phyloP scores from a whole-genome alignment of 306 rosid species.

The Lupinus albus region DNA sequence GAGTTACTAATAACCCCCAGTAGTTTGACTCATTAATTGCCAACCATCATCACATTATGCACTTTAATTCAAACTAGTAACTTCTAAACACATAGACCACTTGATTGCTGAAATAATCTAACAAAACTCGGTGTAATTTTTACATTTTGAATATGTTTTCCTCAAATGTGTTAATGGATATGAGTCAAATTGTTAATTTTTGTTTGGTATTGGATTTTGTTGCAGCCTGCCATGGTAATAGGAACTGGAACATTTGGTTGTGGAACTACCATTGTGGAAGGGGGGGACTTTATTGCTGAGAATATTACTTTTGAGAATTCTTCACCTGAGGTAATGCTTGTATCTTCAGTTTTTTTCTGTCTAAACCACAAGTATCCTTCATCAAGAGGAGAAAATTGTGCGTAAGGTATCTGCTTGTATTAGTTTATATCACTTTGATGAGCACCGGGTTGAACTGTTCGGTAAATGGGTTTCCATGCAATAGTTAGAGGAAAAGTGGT shows the following conservation, averaged over 20 bases:
- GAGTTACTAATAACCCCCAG: too few relatives aligned
- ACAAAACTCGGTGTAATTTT: too few relatives aligned
- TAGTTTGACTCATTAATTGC: too few relatives aligned
- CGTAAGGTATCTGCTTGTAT: background rate
- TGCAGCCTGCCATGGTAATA: constrained; percentile 70
- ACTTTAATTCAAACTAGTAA: too few relatives aligned
- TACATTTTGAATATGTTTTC: too few relatives aligned
- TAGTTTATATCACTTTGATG: too few relatives aligned
- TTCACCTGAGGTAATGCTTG: constrained; percentile 65
- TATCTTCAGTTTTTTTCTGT: too few relatives aligned
- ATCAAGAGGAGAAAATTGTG: background rate
- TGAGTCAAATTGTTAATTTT: background rate
- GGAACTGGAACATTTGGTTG: constrained; percentile 99
- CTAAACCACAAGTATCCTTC: too few relatives aligned
- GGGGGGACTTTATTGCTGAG: constrained; percentile 98
- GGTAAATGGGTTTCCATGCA: constrained; percentile 3
- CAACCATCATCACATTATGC: too few relatives aligned
- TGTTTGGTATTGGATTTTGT: constrained; percentile 28
- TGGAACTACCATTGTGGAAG: constrained; percentile 88
- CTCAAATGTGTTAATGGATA: background rate
- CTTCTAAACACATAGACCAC: too few relatives aligned
- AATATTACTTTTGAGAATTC: constrained; percentile 89
- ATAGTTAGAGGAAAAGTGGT: constrained; percentile 32
- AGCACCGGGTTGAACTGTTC: background rate
- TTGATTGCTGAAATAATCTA: too few relatives aligned